Percentiles rank a stretch among this genome's conserved stretches.
phyloP scores from a whole-genome alignment of 2,329 filamentous ascomycete genomes.

The Akanthomyces dipterigenus region DNA sequence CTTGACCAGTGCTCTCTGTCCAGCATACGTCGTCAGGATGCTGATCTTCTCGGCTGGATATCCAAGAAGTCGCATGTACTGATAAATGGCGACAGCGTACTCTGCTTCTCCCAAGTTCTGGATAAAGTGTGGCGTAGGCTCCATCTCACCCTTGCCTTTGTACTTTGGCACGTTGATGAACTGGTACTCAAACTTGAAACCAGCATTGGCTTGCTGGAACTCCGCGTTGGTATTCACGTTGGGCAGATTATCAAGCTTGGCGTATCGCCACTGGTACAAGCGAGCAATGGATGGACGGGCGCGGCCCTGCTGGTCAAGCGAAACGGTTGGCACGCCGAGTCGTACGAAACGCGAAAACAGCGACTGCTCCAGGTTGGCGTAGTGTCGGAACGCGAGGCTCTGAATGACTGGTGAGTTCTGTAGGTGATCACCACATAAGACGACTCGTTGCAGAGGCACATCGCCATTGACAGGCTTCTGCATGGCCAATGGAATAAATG shows the following conservation, averaged over 20 bases:
- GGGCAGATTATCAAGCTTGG: conserved; percentile 70
- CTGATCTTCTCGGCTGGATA: conserved; percentile 80
- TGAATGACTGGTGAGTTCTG: conserved; percentile 97
- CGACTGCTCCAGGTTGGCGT: conserved; percentile 92
- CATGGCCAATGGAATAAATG: conserved; percentile 89
- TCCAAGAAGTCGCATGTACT: conserved; percentile 94
- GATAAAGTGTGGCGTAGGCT: conserved; percentile 89
- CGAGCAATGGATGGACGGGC: conserved; percentile 79
- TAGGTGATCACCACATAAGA: conserved; percentile 90
- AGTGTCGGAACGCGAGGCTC: conserved; percentile 87
- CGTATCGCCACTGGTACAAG: conserved; percentile 91
- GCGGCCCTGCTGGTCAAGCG: conserved; percentile 88
- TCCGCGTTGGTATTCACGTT: conserved; percentile 61
- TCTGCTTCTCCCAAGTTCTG: conserved; percentile 96
- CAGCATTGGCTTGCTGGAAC: conserved; percentile 78
- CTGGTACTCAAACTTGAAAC: conserved; percentile 90
- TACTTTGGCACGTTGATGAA: conserved; percentile 95
- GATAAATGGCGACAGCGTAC: conserved; percentile 89
- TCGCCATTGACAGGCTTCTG: conserved; percentile 72
- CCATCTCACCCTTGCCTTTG: conserved; percentile 79
- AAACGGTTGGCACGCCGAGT: conserved; percentile 84
- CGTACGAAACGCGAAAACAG: conserved; percentile 88
- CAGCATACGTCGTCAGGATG: conserved; percentile 89
- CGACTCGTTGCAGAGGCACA: conserved; percentile 74
- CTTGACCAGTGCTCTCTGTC: conserved; percentile 78